Base-by-base conservation (phyloP, 495 filamentous ascomycete genomes). In the Podospora didyma region DNA sequence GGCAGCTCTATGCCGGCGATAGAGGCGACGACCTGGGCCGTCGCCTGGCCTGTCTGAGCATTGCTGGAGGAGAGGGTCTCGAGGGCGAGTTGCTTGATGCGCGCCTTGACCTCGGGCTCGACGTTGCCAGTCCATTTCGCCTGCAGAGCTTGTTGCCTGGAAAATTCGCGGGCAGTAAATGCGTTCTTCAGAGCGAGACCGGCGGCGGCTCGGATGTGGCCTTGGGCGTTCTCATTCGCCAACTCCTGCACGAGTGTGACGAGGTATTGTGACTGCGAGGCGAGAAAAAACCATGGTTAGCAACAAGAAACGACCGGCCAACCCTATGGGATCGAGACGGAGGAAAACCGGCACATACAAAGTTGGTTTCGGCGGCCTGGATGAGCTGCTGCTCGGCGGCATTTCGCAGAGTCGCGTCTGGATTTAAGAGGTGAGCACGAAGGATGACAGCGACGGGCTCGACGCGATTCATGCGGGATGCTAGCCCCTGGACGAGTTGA, bases 141-240 rank as follows among this genome's bases (percentile, higher is more conserved):
- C 73, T 97, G 94, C 61, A 97, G 80, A 65, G 92, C 88, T 54
- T 86, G 84, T 78, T 96, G 84, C 63, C 89, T 88, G 62, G 86
- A 76, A 66, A 84, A 86, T 72, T 98, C 95, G 75, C 93, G 89
- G 58, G 92, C 89, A 49, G 88, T 88, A 73, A 98, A 96, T 63
- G 94, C 85, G 78, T 98, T 98, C 78, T 98, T 98, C 65, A 98
- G 75, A 47, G 93, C 92, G 62, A 98, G 84, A 88, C 91, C 94
- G 55, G 94, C 94, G 54, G 94, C 92, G 53, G 86, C 85, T 79
- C 94, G 86, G 63, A 96, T 90, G 71, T 89, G 87, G 45, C 89
- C 76, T 58, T 89, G 81, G 61, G 87, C 84, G 54, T 82, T 80
- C 62, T 97, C 95, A 75, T 96, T 96, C 63, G 92, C 92, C 60